Base-by-base conservation (phyloP, 2,329 filamentous ascomycete species). In the Metarhizium robertsii region DNA sequence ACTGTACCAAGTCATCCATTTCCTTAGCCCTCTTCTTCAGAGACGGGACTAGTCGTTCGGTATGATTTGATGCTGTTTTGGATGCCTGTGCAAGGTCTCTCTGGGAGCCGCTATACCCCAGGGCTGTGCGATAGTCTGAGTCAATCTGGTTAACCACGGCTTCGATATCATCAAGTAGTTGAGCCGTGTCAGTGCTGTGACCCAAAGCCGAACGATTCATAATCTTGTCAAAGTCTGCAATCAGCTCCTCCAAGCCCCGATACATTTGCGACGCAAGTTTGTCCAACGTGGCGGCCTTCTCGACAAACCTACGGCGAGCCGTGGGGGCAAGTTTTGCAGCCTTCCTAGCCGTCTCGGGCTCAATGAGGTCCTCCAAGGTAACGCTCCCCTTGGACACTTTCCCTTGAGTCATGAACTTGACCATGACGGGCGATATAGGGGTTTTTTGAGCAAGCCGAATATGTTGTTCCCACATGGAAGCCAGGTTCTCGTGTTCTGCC, bases 111-210 rank as follows among this genome's bases (percentile, higher is more conserved):
- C 83, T 75, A 59, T 91, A 85, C 6, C 80, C 79, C 48, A 90
- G 75, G 11, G 90, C 83, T 61, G 89, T 86, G 61, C 91, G 86
- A 65, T 90, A 89, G 69, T 97, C 94, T 6, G 86, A 88, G 50
- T 86, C 84, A 52, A 99, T 88, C 71, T 96, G 96, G 64, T 85
- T 90, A 53, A 86, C 85, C 55, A 97, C 79, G 0, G 89, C 87
- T 66, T 92, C 86, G 47, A 97, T 90, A 67, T 97, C 94, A 58
- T 90, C 81, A 52, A 94, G 76, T 6, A 96, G 75, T 59, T 87
- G 84, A 25, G 75, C 71, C 5, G 87, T 79, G 60, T 92, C 88
- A 51, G 83, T 78, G 46, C 75, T 75, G 57, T 83, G 84, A 18
- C 77, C 73, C 50, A 84, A 67, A 6, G 79, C 71, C 25, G 78